A percentile compares a stretch with the other conserved stretches of the same genome.
These are phyloP conservation scores for Lepiota brunneoincarnata DNA, from an alignment of 768 basidiomycete species.

Conservation along the genomic window DNA sequence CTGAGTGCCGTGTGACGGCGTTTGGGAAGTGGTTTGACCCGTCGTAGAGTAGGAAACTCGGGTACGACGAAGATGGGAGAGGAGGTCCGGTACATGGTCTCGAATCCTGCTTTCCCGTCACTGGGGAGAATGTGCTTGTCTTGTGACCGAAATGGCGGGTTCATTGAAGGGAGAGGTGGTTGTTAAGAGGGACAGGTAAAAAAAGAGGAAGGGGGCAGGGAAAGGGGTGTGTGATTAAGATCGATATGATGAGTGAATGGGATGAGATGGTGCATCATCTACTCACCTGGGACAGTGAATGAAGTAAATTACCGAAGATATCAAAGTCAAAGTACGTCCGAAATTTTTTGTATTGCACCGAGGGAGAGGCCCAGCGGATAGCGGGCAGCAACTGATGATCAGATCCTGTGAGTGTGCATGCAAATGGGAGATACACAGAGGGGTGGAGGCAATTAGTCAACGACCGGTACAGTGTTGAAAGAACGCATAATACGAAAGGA, in stretches of 20 bases:
- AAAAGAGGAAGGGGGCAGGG: background rate
- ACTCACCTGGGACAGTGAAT: conserved; percentile 5
- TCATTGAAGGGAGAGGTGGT: no score
- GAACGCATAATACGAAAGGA: conserved; percentile 5
- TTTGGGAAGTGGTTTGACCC: conserved; percentile 79
- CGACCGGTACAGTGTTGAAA: no score
- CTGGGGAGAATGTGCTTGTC: background rate
- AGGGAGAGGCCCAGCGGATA: background rate
- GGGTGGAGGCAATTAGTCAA: no score
- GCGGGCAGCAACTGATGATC: background rate
- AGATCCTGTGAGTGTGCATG: background rate
- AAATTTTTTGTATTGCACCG: background rate
- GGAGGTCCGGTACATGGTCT: conserved; percentile 47
- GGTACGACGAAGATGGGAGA: conserved; percentile 63
- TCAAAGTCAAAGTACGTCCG: background rate
- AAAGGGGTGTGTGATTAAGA: background rate
- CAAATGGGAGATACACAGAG: background rate
- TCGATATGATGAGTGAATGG: conserved; percentile 6
- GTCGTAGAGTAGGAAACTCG: conserved; percentile 59
- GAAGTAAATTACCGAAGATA: background rate
- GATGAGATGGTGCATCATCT: background rate
- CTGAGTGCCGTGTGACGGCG: conserved; percentile 51
- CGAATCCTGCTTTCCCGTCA: conserved; percentile 6
- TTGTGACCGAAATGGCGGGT: no score
- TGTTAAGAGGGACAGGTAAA: conserved; percentile 2